Evolutionary conservation across 2,329 filamentous ascomycete genomes (phyloP), one percentile per base, ranked within the genome.

Genomic region (Cladophialophora chaetospira): DNA sequence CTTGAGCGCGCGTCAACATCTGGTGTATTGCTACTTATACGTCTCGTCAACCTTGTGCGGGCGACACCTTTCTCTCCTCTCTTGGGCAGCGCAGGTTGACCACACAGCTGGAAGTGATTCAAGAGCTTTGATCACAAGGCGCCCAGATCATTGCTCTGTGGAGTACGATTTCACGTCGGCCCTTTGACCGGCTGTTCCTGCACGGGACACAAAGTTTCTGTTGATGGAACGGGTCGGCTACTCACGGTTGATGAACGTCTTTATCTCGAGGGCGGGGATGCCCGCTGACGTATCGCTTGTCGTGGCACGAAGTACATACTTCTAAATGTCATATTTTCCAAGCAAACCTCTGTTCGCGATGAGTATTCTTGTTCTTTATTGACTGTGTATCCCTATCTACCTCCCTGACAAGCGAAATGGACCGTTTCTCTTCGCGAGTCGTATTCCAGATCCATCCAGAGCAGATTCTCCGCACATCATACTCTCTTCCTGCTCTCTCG

Each of bases 211-310:
- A n/a, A n/a, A n/a, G n/a, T n/a, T n/a, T n/a, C n/a, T n/a, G n/a
- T n/a, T n/a, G 21, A 13, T 36, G n/a, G 23, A n/a, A n/a, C 4
- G 9, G 4, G n/a, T 11, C 47, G 47, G 48, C 48, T 51, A 51
- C 28, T 43, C 48, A 25, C 48, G 48, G 48, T 36, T 29, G 15
- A n/a, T 19, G 4, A 5, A 17, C 26, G 11, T 53, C 42, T 53
- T 47, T 53, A 53, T 53, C 51, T 45, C 48, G 11, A 21, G 10
- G 35, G 48, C 38, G 48, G 48, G 38, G 48, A 51, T 51, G 36
- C 28, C 35, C 48, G 48, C 48, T 51, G 48, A 51, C 48, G 48
- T 51, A 51, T 36, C 33, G 33, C n/a, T n/a, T 25, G 3, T 25
- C 9, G n/a, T 15, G 10, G 10, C 19, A 9, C 26, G 35, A 19